Evolutionary conservation across 768 basidiomycete species (phyloP), one percentile per base, ranked within the genome.

Genomic region (Pisolithus microcarpus): DNA sequence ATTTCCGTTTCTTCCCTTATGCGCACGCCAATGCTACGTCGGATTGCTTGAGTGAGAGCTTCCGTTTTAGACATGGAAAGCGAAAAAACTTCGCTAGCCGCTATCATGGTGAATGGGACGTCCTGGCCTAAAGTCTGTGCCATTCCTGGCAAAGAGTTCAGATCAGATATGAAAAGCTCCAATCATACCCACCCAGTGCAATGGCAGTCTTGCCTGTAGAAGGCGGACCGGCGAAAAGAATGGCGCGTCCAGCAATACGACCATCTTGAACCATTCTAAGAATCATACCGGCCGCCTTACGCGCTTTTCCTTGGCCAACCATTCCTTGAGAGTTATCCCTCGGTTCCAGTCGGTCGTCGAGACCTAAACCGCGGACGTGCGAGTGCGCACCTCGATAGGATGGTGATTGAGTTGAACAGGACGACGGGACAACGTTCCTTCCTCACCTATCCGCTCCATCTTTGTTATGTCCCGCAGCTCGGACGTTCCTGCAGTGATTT

Each of bases 11-110:
- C 95, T 65, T 98, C 96, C 66, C 91, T 95, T 63, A 99, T 97
- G 43, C 95, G 77, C 1, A 99, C 93, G 16, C 95, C 96, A 62
- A 99, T 99, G 62, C 91, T 92, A 60, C 95, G 76, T 59, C 95
- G 78, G 70, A 99, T 91, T 0, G 94, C 92, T 65, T 98, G 95
- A 0, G 94, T 98, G 53, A 99, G 78, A 19, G 93, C 93, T 65
- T 99, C 96, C 2, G 96, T 99, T 72, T 97, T 98, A 26, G 89
- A 93, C 91, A 98, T 96, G 61, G 93, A 91, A 34, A 96, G 77
- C 40, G 94, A 97, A 74, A 95, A 98, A 52, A 99, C 94, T 69
- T 99, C 96, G 73, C 91, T 93, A 19, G 86, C 96, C 15, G 93
- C 91, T 61, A 99, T 92, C 83, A 91, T 93, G 7, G 93, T 97